A percentile compares a stretch with the other conserved stretches of the same genome.
phyloP scores from a whole-genome alignment of 192 early-diverging fungal genomes.

The Rhizoclosmatium globosum region DNA sequence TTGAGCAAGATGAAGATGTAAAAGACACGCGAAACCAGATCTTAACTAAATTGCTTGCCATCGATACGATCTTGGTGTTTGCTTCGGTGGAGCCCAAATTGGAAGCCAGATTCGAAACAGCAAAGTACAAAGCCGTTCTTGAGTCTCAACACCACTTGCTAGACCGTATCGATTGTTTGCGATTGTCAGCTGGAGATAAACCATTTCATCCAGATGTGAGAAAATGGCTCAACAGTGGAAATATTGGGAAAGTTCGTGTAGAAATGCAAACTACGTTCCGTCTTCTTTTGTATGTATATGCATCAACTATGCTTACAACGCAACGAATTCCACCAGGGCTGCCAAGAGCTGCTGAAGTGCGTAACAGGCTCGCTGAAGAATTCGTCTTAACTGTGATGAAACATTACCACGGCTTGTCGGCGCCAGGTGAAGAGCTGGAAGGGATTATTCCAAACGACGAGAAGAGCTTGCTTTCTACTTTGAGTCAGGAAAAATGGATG shows the following conservation, averaged over 20 bases:
- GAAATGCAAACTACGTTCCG: conserved; percentile 23
- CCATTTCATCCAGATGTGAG: conserved; percentile 5
- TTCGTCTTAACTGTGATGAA: conserved; percentile 23
- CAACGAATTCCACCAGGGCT: conserved; percentile 27
- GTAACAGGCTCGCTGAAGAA: conserved; percentile 12
- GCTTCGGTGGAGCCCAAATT: conserved; percentile 35
- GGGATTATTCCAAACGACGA: conserved; percentile 6
- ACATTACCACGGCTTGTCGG: background rate
- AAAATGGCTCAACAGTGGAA: conserved; percentile 2
- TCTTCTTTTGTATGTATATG: conserved; percentile 22
- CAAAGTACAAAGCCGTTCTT: conserved; percentile 30
- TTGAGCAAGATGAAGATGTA: conserved; percentile 20
- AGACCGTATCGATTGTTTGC: conserved; percentile 25
- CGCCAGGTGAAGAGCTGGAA: background rate
- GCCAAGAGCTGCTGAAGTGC: conserved; percentile 26
- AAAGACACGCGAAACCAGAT: conserved; percentile 26
- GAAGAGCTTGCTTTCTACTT: background rate
- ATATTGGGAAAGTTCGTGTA: background rate
- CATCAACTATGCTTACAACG: conserved; percentile 21
- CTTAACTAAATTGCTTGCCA: conserved; percentile 4
- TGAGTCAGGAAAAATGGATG: conserved; percentile 25
- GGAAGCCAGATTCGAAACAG: conserved; percentile 9
- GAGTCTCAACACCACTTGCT: background rate
- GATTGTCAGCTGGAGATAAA: conserved; percentile 14
- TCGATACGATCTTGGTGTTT: conserved; percentile 36